Evolutionary conservation across 495 filamentous ascomycete genomes (phyloP), one percentile per base, ranked within the genome.

Genomic region (Trypethelium eluteriae): DNA sequence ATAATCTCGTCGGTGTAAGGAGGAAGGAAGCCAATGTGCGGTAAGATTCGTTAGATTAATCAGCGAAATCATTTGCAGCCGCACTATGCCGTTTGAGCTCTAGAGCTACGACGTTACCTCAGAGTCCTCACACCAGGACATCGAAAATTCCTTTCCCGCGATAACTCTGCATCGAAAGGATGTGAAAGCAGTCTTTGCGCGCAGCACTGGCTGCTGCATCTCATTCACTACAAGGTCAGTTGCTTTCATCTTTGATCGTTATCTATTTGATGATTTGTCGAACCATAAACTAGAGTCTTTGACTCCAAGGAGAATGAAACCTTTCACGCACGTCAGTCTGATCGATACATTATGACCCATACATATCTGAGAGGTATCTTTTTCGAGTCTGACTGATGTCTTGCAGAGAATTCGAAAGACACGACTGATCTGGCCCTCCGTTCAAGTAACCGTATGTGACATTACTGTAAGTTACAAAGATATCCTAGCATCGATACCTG

Each of bases 321-420:
- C 89, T 78, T 74, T 80, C 86, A 88, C 91, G 90, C 88, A 98
- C 93, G 93, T 98, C 93, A 98, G 93, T 92, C 93, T 98, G 93
- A 98, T 83, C 74, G 75, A 71, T 68, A 46, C 35, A 38, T 57
- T 10, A 38, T 53, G 9, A 18, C 39, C 35, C 44, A 57, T 62
- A 38, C 2, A 10, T 57, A 2, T 25, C n/a, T 32, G 44, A 38
- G 11, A 0, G 5, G 10, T 11, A 18, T 62, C 25, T 25, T 25
- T 25, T 25, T 25, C 25, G 25, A 25, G 25, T 25, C 25, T 25
- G 25, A 25, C 25, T 25, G 25, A 25, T 25, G 25, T 25, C 25
- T 25, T 25, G 25, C 25, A 25, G 25, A 25, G 25, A 25, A 25
- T 25, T 25, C 25, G 25, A 25, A 25, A 25, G 25, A 25, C 25